Base-by-base conservation (phyloP, 2,329 filamentous ascomycete genomes). In the Colletotrichum spinosum region DNA sequence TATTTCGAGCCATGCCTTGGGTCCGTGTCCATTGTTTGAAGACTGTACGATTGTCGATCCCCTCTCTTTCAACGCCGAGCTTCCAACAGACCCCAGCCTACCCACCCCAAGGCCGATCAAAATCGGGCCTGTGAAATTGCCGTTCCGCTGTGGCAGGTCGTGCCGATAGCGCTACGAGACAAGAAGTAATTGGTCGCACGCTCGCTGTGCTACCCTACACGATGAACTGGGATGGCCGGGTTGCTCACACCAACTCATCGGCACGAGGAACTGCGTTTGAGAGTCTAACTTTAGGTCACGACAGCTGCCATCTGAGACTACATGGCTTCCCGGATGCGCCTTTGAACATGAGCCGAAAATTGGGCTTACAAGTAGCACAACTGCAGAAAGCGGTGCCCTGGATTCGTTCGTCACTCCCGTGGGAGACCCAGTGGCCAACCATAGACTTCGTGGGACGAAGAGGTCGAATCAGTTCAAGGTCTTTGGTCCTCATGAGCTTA, bases 291-390 rank as follows among this genome's bases (percentile, higher is more conserved):
- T 65, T 65, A 65, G 57, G 50, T 39, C 38, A 41, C 35, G 39
- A 65, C 57, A 61, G 37, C 62, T 65, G 58, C 9, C 62, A 65
- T 62, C 52, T 55, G 62, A 65, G 62, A 61, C 57, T 55, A 35
- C 45, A 55, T 38, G 17, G 41, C 12, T 9, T 41, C 41, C 37
- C 49, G 11, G 34, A 13, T 38, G 8, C 3, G 41, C 61, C 51
- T n/a, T 8, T 42, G 13, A 17, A 44, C 6, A 15, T 45, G 46
- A 53, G 33, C 62, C 52, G 52, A 62, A 42, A 56, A 35, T 55
- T 17, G 42, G 39, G 41, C 11, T 25, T 1, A n/a, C n/a, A n/a
- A n/a, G n/a, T n/a, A 25, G 33, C 15, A 39, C 41, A 37, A 37
- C 10, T 10, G 48, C 33, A 35, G 12, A 44, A 13, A 35, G 8